Evolutionary conservation across 768 basidiomycete genomes (phyloP).

Genomic region (Lyophyllum atratum): DNA sequence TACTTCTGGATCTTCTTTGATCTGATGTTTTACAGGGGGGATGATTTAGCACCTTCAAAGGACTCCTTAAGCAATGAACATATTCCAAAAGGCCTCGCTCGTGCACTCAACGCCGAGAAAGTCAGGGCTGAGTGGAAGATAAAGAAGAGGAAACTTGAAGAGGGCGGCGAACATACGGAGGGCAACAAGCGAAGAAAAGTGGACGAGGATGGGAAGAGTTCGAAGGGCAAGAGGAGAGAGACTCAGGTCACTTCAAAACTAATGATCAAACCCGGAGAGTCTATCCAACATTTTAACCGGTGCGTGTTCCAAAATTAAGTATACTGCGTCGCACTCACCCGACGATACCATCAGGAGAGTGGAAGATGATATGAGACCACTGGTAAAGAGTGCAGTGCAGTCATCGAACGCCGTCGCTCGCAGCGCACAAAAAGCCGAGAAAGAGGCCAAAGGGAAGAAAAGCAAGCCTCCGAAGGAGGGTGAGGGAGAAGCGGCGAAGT

Average conservation of each 20-base stretch:
- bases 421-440: constrained; percentile 24
- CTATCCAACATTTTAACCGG: constrained; percentile 77
- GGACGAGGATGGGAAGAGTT: constrained; percentile 15
- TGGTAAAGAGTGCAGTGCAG: constrained; percentile 62
- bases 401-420: constrained; percentile 54
- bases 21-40: constrained; percentile 36
- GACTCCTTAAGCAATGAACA: constrained; percentile 50
- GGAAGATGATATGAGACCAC: constrained; percentile 68
- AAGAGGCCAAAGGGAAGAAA: constrained; percentile 34
- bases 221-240: constrained; percentile 23
- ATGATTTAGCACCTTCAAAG: constrained; percentile 50
- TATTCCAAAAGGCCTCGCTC: constrained; percentile 68
- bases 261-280: constrained; percentile 66
- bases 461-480: constrained; percentile 15
- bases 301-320: constrained; percentile 29
- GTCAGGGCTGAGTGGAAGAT: constrained; percentile 57
- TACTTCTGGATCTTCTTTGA: neutral
- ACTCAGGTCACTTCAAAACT: constrained; percentile 27
- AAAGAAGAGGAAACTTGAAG: constrained; percentile 43
- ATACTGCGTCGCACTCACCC: neutral
- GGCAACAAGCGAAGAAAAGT: constrained; percentile 36
- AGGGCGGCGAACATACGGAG: constrained; percentile 25
- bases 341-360: constrained; percentile 54
- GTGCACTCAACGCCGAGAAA: constrained; percentile 63
- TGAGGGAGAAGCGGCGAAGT: constrained; percentile 16